Evolutionary conservation across 257 asterid species (phyloP), one percentile per base, ranked within the genome.

Genomic region (Coffea canephora): DNA sequence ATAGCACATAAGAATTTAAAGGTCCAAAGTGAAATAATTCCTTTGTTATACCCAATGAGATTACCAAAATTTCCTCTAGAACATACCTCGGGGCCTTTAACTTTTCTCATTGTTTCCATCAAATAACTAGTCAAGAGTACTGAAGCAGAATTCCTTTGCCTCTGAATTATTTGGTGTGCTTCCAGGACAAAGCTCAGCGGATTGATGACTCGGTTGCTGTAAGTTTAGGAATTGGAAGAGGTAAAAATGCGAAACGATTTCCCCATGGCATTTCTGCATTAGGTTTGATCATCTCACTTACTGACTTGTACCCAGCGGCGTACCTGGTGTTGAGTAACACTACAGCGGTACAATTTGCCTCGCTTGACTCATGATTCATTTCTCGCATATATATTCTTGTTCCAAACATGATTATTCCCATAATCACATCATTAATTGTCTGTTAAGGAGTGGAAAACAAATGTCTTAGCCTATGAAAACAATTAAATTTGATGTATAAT

Each of bases 341-440:
- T 0, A 90, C 36, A 11, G 89, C 86, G 6, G 92, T 89, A 2
- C 87, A 79, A 25, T 87, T 83, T 59, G 89, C 83, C 69, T 57
- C 49, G 21, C 80, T 83, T 11, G 90, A 84, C 55, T 76, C 87
- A 18, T 55, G 14, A 1, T 71, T 83, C 45, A 23, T 57, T 31
- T 79, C 81, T 88, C 87, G 82, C 95, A 93, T 93, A 81, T 93
- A 93, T 23, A 91, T 19, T 73, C 97, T 87, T 0, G 91, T 90
- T 15, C 97, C 97, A 2, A 70, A 73, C 1, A 61, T 72, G 1
- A 93, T 84, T 64, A 87, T 78, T 11, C 97, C 97, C 36, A 90
- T 83, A 41, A 91, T 79, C 50, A 91, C 95, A 69, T 93, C 97
- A 52, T 93, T 93, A 14, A 91, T 82, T 4, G 94, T 91, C 95